Percentiles rank a stretch among this genome's conserved stretches.
These are phyloP conservation scores for Cordyceps sp. DNA, from an alignment of 2,329 filamentous ascomycete genomes.

Conservation along the genomic window DNA sequence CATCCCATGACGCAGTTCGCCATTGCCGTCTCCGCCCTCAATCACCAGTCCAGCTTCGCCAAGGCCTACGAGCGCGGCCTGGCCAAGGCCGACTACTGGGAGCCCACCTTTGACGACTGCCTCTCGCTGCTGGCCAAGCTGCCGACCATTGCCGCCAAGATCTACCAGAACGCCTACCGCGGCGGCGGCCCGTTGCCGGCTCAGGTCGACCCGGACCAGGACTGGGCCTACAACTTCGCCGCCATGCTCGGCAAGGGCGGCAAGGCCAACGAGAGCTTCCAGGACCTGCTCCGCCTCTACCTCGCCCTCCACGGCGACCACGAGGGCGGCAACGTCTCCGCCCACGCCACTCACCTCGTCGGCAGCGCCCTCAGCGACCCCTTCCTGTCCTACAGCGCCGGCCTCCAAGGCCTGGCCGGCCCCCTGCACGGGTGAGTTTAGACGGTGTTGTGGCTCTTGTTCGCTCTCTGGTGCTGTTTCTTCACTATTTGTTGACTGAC, in stretches of 20 bases:
- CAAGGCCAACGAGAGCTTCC: conserved; percentile 80
- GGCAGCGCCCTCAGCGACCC: conserved; percentile 88
- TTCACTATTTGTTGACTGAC: too few species aligned
- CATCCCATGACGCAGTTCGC: conserved; percentile 98
- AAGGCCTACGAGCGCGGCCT: conserved; percentile 82
- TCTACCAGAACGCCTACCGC: conserved; percentile 83
- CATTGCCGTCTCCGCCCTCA: conserved; percentile 87
- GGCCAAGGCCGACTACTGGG: conserved; percentile 97
- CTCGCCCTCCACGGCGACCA: conserved; percentile 95
- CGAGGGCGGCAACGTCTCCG: conserved; percentile 94
- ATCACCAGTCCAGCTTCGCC: conserved; percentile 86
- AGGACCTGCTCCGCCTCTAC: conserved; percentile 86
- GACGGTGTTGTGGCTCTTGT: too few species aligned
- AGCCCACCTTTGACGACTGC: conserved; percentile 89
- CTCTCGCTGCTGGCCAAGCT: conserved; percentile 92
- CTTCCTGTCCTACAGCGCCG: conserved; percentile 90
- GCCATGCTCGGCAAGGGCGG: conserved; percentile 87
- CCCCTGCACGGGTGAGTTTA: conserved; percentile 41
- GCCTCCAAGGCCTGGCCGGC: conserved; percentile 88
- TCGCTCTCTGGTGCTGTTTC: too few species aligned
- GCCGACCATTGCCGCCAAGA: conserved; percentile 89
- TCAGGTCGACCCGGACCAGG: conserved; percentile 65
- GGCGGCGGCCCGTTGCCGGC: conserved; percentile 58
- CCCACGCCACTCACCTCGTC: conserved; percentile 87
- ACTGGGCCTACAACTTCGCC: conserved; percentile 98